These are phyloP conservation scores for Collybia sp. DNA, from an alignment of 768 basidiomycete genomes.

Conservation along the genomic window DNA sequence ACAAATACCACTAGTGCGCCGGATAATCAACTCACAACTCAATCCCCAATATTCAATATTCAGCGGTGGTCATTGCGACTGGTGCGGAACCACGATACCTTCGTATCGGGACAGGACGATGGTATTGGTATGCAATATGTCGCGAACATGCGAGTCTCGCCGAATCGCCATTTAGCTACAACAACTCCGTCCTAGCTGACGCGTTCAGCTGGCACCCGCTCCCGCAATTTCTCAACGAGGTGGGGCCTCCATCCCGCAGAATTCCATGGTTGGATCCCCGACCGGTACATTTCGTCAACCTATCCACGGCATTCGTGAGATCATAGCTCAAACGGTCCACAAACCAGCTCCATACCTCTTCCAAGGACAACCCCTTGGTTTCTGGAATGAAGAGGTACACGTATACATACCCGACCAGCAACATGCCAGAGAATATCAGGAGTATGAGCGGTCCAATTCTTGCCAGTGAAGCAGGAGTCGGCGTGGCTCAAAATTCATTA, in stretches of 20 bases:
- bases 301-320: slow-evolving; percentile 13
- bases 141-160: no score
- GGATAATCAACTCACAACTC: no score
- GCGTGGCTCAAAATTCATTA: not conserved
- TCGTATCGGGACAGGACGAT: no score
- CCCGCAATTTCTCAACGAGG: slow-evolving; percentile 35
- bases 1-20: no score
- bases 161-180: no score
- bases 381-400: slow-evolving; percentile 79
- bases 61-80: no score
- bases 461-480: not conserved
- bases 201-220: slow-evolving; percentile 16
- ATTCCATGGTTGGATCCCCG: slow-evolving; percentile 64
- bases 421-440: slow-evolving; percentile 73
- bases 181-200: no score
- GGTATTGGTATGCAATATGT: no score
- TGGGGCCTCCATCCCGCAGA: slow-evolving; percentile 56
- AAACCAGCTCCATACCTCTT: slow-evolving; percentile 43
- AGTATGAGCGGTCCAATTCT: slow-evolving; percentile 74
- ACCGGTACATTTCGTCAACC: slow-evolving; percentile 74
- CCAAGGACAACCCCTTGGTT: slow-evolving; percentile 72
- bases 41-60: no score
- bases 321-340: no score
- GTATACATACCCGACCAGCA: slow-evolving; percentile 64
- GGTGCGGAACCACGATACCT: no score